Conservation (phyloP, 805 yeast genomes). For the Metschnikowia similis region DNA sequence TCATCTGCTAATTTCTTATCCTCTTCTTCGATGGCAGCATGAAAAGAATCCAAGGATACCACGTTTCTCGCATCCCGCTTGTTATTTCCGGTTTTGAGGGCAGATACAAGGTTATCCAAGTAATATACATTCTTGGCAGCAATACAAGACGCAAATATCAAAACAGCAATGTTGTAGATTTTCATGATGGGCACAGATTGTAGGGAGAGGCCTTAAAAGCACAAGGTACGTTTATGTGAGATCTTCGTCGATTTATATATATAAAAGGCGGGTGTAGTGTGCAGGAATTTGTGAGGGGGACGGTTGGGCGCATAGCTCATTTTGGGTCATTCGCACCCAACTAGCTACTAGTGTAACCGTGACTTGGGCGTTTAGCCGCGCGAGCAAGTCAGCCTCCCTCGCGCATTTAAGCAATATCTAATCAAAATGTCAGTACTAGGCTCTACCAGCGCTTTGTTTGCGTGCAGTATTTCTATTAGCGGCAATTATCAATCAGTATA, state of each 20-base stretch:
- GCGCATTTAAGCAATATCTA: too few species aligned
- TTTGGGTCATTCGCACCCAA: conserved; percentile 3
- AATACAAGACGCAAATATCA: conserved; percentile 14
- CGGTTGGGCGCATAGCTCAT: not conserved
- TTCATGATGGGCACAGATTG: conserved; percentile 6
- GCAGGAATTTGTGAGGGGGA: conserved; percentile 2
- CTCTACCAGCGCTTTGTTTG: too few species aligned
- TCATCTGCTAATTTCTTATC: not conserved
- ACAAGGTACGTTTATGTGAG: not conserved
- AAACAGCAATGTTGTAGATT: conserved; percentile 10
- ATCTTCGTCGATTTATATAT: not conserved
- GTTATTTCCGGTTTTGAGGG: conserved; percentile 4
- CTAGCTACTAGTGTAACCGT: not conserved
- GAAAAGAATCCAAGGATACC: conserved; percentile 13
- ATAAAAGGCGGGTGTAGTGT: not conserved
- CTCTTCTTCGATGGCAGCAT: conserved; percentile 5
- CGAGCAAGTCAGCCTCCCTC: not conserved
- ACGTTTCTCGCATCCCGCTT: conserved; percentile 21
- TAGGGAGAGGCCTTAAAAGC: not conserved
- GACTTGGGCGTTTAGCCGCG: not conserved
- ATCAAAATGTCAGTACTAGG: too few species aligned
- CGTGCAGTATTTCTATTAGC: not conserved
- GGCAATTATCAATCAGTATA: not conserved
- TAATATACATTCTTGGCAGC: conserved; percentile 16
- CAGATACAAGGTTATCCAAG: conserved; percentile 13